Conservation (phyloP, 2,329 filamentous ascomycete species). For the Ascochyta koolunga region DNA sequence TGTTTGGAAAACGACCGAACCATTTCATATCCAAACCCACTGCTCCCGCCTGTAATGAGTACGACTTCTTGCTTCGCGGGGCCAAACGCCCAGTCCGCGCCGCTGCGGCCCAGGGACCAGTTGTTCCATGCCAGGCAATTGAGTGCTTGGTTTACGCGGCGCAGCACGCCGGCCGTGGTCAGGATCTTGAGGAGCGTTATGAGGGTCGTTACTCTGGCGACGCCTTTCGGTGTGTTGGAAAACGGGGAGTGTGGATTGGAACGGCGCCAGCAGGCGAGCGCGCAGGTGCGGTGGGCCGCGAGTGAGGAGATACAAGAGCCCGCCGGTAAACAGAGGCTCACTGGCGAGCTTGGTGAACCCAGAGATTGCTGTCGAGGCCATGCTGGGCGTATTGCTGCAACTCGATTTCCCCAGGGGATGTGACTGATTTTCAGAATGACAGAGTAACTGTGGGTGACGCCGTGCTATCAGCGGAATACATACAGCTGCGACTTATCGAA, state of each 20-base stretch:
- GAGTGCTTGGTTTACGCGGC: constrained; percentile 23
- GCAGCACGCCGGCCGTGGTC: constrained; percentile 23
- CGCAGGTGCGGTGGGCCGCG: constrained; percentile 29
- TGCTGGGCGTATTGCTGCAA: constrained; percentile 1
- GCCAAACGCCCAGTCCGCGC: constrained; percentile 29
- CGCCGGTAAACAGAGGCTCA: constrained; percentile 29
- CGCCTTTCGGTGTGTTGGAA: constrained; percentile 28
- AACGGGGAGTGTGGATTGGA: constrained; percentile 19
- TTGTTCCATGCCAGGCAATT: constrained; percentile 43
- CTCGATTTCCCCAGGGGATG: constrained; percentile 1
- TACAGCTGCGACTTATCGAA: not conserved
- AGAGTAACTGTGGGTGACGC: too few relatives aligned
- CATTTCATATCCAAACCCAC: constrained; percentile 40
- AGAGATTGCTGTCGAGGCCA: constrained; percentile 7
- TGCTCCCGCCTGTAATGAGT: constrained; percentile 38
- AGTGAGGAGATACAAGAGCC: constrained; percentile 33
- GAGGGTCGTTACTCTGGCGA: constrained; percentile 21
- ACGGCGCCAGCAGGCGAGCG: constrained; percentile 29
- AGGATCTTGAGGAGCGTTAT: constrained; percentile 32
- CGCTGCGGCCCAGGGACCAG: constrained; percentile 38
- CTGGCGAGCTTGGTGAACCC: constrained; percentile 4
- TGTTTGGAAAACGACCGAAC: constrained; percentile 31
- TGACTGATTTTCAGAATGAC: not conserved
- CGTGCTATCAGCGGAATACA: not conserved
- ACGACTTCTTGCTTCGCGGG: constrained; percentile 32